Evolutionary conservation across 2,329 filamentous ascomycete genomes (phyloP).

Genomic region (Diaporthe ilicicola): DNA sequence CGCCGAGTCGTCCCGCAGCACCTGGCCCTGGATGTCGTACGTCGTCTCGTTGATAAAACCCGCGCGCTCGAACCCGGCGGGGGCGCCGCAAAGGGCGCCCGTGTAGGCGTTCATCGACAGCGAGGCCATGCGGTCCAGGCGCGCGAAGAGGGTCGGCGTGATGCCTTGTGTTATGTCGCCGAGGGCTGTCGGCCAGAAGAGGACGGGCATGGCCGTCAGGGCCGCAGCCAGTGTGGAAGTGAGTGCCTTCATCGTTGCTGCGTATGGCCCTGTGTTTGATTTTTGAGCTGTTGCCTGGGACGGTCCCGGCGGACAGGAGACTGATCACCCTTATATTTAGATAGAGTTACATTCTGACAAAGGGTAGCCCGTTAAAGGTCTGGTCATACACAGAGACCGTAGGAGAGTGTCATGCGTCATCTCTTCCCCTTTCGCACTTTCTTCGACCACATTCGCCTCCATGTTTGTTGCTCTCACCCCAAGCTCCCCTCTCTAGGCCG

Average conservation of each 20-base stretch:
- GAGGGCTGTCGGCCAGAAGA: background rate
- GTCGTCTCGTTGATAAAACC: conserved; percentile 19
- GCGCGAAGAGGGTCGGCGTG: background rate
- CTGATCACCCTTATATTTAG: background rate
- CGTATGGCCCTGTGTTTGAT: background rate
- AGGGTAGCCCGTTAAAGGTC: background rate
- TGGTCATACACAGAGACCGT: background rate
- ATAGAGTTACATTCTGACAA: background rate
- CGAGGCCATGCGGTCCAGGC: conserved; percentile 3
- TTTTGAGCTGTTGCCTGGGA: background rate
- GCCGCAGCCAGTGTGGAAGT: background rate
- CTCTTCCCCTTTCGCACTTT: background rate
- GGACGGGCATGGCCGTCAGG: background rate
- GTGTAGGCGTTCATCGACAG: conserved; percentile 12
- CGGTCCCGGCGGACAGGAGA: too few species aligned
- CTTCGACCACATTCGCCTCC: background rate
- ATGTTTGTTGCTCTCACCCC: background rate
- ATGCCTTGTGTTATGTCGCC: conserved; percentile 4
- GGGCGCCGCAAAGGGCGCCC: background rate
- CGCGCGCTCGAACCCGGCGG: background rate
- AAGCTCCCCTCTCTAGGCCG: background rate
- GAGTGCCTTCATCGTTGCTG: background rate
- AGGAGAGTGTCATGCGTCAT: conserved; percentile 7
- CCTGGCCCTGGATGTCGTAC: conserved; percentile 11
- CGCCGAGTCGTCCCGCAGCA: conserved; percentile 4